Evolutionary conservation across 2,329 filamentous ascomycete genomes (phyloP), one percentile per base, ranked within the genome.

Genomic region (Venturiaceae sp.): DNA sequence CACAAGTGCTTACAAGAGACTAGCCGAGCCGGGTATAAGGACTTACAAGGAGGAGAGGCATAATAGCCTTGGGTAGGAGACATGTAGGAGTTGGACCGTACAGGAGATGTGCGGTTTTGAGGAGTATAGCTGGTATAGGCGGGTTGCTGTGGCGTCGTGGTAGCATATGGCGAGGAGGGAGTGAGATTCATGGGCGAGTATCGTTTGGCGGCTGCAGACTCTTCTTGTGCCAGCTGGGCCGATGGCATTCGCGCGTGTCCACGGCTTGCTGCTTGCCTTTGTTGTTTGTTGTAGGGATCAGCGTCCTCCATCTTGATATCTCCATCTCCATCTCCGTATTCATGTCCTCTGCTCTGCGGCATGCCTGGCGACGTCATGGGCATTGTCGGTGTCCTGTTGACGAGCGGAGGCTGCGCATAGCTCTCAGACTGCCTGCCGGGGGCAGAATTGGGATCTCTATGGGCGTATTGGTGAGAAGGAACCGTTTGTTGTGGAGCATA

Each of bases 111-210:
- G 61, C 89, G 84, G 77, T 76, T 87, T 50, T 64, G 63, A 26
- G 65, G 80, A 64, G 70, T 78, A 65, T 73, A 74, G 68, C 68
- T 72, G 55, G 68, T 69, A 62, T 73, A 74, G 23, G 53, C 53
- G 61, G 61, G 65, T 60, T 77, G 69, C 62, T 76, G 77, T 68
- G 76, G 83, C 62, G 78, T 83, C 70, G 77, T 88, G 75, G 67
- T 64, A 69, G 83, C 81, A 74, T 95, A 95, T 34, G 90, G 85
- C 58, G 88, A 87, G 34, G 86, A 84, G 41, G 91, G 89, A 61
- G 91, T 90, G 61, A 95, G 77, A 71, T 96, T 92, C 92, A 96
- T 96, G 63, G 92, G 94, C 52, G 92, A 97, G 75, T 97, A 97
- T 69, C 92, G 85, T 71, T 95, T 89, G 60, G 91, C 89, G 59